Evolutionary conservation across 345 rosid genomes (phyloP), one percentile per base, ranked within the genome.

Genomic region (Excoecaria cochinchinensis): DNA sequence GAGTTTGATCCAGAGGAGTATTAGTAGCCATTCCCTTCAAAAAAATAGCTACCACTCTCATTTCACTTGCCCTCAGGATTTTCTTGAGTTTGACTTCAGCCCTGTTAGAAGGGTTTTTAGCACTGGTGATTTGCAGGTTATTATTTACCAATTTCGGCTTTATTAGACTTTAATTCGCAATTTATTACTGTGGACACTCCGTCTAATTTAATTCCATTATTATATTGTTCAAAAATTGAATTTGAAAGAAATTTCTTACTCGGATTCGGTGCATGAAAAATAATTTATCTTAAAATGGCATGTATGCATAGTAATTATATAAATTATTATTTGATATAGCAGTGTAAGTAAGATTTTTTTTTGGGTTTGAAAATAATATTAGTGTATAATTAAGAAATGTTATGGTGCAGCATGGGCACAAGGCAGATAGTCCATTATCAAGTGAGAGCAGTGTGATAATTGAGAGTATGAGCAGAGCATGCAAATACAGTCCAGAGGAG

Each of bases 361-460:
- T 70, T 48, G 66, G 19, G 24, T 78, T 74, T 4, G 71, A 77
- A 10, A 6, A 10, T 44, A 1, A 1, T 42, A 42, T 8, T 44
- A 44, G 48, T 44, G 31, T 31, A 2, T 44, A 10, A 44, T 44
- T 44, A 6, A 44, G 48, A 44, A 44, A 44, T 31, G 31, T 8
- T 38, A 75, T 63, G 82, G 77, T 61, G 72, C 82, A 80, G 73
- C 80, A 79, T 22, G 64, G 82, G 71, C 83, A 84, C 70, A 89
- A 90, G 77, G 76, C 83, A 70, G 90, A 79, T 68, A 87, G 88
- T 46, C 83, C 87, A 62, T 80, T 88, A 75, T 85, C 89, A 66
- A 91, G 89, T 81, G 99, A 95, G 83, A 95, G 96, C 83, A 87
- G 83, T 76, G 74, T 85, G 22, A 93, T 93, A 64, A 95, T 95